Percentiles rank a stretch among this genome's conserved stretches.
Evolutionary conservation across 495 filamentous ascomycete species (phyloP).

Genomic region (Hyaloscypha hepaticicola): DNA sequence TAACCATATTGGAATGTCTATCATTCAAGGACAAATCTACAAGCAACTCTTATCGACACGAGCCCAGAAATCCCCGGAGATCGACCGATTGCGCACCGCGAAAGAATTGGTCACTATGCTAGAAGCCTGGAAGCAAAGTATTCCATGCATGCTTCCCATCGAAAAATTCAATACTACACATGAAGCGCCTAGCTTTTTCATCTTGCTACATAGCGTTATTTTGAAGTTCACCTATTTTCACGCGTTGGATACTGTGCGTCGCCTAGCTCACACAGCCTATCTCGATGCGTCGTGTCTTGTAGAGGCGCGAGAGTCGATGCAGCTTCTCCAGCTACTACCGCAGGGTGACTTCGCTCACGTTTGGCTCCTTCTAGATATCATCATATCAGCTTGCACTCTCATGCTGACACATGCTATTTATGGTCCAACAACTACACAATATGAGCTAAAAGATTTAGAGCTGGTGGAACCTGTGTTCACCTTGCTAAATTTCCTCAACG

Average conservation of each 20-base stretch:
- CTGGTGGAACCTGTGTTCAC: conserved; percentile 27
- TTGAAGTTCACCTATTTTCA: conserved; percentile 27
- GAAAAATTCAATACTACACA: conserved; percentile 26
- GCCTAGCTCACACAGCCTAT: conserved; percentile 26
- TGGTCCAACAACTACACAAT: conserved; percentile 27
- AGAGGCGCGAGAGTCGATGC: conserved; percentile 26
- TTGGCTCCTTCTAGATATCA: conserved; percentile 27
- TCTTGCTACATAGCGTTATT: conserved; percentile 28
- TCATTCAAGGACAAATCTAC: conserved; percentile 91
- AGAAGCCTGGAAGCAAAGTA: conserved; percentile 91
- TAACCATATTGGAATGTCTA: conserved; percentile 81
- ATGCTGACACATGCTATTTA: conserved; percentile 26
- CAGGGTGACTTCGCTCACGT: conserved; percentile 27
- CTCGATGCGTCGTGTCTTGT: conserved; percentile 26
- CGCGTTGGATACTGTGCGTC: conserved; percentile 26
- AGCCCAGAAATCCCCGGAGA: conserved; percentile 83
- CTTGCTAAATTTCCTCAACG: conserved; percentile 27
- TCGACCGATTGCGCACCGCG: conserved; percentile 91
- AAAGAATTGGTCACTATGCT: conserved; percentile 89
- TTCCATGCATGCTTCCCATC: conserved; percentile 56
- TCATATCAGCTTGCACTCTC: conserved; percentile 25
- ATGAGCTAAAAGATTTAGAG: conserved; percentile 27
- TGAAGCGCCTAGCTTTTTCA: conserved; percentile 27
- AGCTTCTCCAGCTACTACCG: conserved; percentile 25
- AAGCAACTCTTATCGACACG: conserved; percentile 88